Base-by-base conservation (phyloP, 106 monocot genomes). In the Agapanthus africanus region DNA sequence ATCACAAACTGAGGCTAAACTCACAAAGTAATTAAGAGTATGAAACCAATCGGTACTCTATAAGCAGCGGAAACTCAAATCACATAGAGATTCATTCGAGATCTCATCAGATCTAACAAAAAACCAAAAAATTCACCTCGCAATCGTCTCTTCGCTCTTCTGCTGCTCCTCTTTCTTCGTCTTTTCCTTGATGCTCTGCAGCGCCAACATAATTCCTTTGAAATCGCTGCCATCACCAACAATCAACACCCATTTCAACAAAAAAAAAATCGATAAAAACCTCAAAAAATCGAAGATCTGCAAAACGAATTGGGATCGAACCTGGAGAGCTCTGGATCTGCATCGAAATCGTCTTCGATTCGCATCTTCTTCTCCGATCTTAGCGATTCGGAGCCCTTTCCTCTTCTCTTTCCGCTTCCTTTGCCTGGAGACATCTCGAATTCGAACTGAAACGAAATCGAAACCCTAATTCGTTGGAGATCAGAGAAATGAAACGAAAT, bases 121-220 rank as follows among this genome's bases (percentile, higher is more conserved):
- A 64, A 15, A 68, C 15, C 21, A 41, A 42, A 71, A 19, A 36
- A 63, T 21, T 79, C 39, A 87, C 91, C 81, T 78, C 69, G 70
- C 72, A 51, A 91, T 73, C 6, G 87, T 87, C 71, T 85, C 82
- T 63, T 85, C 87, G 27, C 59, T 85, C 78, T 87, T 91, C 82
- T 85, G 87, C 68, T 80, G 84, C 28, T 78, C 91, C 54, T 91
- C 91, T 76, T 83, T 87, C 73, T 80, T 87, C 23, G 91, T 78
- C 76, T 91, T 91, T 7, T 91, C 91, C 72, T 72, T 87, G 73
- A 91, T 85, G 59, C 82, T 82, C 59, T 88, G 82, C 63, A 91
- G 71, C 36, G 87, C 85, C 71, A 80, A 64, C 31, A 91, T 63
- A 62, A 91, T 87, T 71, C 80, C 87, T 41, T 88, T 87, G 37